Base-by-base conservation (phyloP, 352 stramenopile genomes). In the Pythium chondricola region DNA sequence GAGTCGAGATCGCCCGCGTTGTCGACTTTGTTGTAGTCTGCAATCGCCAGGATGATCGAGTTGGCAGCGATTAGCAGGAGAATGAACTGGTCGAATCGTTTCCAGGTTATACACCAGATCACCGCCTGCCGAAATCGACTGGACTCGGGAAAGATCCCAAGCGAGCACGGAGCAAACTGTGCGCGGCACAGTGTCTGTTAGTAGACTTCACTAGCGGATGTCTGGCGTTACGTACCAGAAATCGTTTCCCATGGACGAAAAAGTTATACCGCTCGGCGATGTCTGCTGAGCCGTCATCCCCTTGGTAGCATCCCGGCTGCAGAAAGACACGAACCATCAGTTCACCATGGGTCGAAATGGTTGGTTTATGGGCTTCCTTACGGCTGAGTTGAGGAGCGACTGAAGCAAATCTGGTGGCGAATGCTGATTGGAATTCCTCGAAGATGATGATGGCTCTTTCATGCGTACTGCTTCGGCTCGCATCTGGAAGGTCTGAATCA, bases 1-100 rank as follows among this genome's bases (percentile, higher is more conserved):
- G 52, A 60, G 42, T 76, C 77, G 17, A 75, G 47, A 46, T 72
- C 55, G 20, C 71, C 73, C 6, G 69, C 43, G 0, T 40, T 50
- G 32, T 81, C 44, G 9, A 85, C 67, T 37, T 83, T 69, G 37
- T 69, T 80, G 52, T 87, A 92, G 44, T 93, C 82, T 13, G 78
- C 82, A 9, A 90, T 41, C 10, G 73, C 83, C 6, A 96, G 74
- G 38, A 94, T 85, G 18, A 85, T 59, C 18, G 78, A 92, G 59
- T 93, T 95, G 13, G 83, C 62, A 20, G 88, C 52, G 43, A 96
- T 93, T 42, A 93, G 55, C n/a, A 86, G 39, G 7, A 95, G 64
- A 53, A 93, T 90, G 35, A 95, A 77, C 45, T 83, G 63, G 48
- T 95, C 76, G 58, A 95, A 95, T 1, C 61, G 59, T 48, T 80